Percentiles rank a stretch among this genome's conserved stretches.
These are phyloP conservation scores for Xylaria palmicola DNA, from an alignment of 495 filamentous ascomycete genomes.

Conservation along the genomic window DNA sequence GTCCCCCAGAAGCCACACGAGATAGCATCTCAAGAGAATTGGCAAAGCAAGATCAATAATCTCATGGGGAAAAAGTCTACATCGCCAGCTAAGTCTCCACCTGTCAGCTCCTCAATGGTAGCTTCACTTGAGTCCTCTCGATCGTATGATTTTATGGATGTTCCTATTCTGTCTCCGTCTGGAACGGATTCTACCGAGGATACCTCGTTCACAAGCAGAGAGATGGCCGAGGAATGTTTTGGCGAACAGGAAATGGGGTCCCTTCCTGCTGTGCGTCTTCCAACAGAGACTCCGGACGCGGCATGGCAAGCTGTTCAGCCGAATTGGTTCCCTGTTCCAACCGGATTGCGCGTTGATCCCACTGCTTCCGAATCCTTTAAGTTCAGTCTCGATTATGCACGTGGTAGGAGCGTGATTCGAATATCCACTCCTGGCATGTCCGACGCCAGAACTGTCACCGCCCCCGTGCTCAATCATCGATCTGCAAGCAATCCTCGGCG, in stretches of 20 bases:
- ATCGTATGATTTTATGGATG: slow-evolving; percentile 52
- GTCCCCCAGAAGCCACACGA: slow-evolving; percentile 28
- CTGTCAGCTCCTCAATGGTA: slow-evolving; percentile 59
- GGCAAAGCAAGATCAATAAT: slow-evolving; percentile 74
- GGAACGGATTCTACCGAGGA: slow-evolving; percentile 24
- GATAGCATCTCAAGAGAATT: slow-evolving; percentile 41
- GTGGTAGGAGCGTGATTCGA: slow-evolving; percentile 41
- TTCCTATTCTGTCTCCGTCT: slow-evolving; percentile 42
- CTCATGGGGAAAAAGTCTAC: slow-evolving; percentile 64
- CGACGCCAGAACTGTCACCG: slow-evolving; percentile 37
- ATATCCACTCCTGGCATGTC: slow-evolving; percentile 45
- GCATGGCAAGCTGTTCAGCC: slow-evolving; percentile 42
- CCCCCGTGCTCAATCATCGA: slow-evolving; percentile 36
- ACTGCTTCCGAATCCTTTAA: slow-evolving; percentile 39
- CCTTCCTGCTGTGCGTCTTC: slow-evolving; percentile 66
- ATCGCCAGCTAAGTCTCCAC: slow-evolving; percentile 53
- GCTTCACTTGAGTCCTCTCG: slow-evolving; percentile 56
- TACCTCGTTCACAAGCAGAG: slow-evolving; percentile 49
- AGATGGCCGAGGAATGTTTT: slow-evolving; percentile 76
- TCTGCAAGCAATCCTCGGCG: slow-evolving; percentile 51
- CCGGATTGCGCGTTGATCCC: slow-evolving; percentile 37
- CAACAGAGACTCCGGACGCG: slow-evolving; percentile 56
- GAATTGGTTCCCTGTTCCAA: slow-evolving; percentile 33
- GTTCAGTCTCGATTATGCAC: slow-evolving; percentile 39
- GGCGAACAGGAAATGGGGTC: slow-evolving; percentile 82